phyloP scores from a whole-genome alignment of 2,329 filamentous ascomycete genomes.

The Cladophialophora immunda region DNA sequence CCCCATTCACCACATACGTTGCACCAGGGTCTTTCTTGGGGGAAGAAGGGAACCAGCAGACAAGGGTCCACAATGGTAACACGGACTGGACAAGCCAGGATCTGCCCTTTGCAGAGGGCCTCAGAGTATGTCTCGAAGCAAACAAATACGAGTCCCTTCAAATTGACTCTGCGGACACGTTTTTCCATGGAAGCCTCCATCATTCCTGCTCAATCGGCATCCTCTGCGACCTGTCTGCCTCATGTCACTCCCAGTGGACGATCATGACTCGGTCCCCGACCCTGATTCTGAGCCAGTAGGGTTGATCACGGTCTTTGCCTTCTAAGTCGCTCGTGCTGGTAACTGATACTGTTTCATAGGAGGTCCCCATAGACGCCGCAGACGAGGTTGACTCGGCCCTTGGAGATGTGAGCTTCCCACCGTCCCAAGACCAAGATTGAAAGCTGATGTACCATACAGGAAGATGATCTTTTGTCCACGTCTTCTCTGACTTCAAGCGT shows the following conservation, averaged over 20 bases:
- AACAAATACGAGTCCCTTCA: not conserved
- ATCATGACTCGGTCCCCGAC: not conserved
- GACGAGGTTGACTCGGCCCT: conserved; percentile 29
- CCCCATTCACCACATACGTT: conserved; percentile 6
- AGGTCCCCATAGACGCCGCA: conserved; percentile 2
- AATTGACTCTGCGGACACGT: not conserved
- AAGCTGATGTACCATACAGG: conserved; percentile 8
- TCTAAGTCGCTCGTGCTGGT: not conserved
- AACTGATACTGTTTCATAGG: conserved; percentile 6
- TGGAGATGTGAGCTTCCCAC: conserved; percentile 25
- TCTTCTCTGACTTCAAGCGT: conserved; percentile 30
- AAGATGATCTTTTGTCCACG: conserved; percentile 25
- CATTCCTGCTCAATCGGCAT: not conserved
- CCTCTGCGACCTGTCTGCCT: not conserved
- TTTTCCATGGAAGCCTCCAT: not conserved
- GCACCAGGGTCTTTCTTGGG: not conserved
- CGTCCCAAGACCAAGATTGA: not conserved
- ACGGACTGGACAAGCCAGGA: conserved; percentile 2
- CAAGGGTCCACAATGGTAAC: conserved; percentile 1
- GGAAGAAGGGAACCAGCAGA: not conserved
- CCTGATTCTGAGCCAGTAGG: conserved; percentile 8
- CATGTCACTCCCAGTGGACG: conserved; percentile 15
- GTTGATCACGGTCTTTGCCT: not conserved
- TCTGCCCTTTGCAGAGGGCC: not conserved
- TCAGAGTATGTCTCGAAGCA: conserved; percentile 8